These are phyloP conservation scores for Suillus hirtellus DNA, from an alignment of 768 basidiomycete species.

Conservation along the genomic window DNA sequence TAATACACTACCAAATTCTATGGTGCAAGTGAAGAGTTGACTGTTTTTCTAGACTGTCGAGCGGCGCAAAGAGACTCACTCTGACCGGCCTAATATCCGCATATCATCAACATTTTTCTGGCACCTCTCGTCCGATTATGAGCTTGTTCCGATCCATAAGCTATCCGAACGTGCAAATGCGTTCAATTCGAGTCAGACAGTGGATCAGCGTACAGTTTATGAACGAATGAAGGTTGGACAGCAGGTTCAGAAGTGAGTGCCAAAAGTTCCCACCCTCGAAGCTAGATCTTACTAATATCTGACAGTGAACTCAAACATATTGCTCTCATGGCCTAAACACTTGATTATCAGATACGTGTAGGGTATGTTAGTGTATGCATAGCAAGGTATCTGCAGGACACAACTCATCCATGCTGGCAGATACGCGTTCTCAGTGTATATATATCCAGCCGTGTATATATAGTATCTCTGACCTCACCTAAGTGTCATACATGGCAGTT, in stretches of 20 bases:
- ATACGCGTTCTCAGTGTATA: neutral
- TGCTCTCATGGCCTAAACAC: constrained; percentile 70
- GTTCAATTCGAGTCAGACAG: constrained; percentile 36
- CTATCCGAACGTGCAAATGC: constrained; percentile 52
- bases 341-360: neutral
- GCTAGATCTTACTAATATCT: constrained; percentile 15
- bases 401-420: neutral
- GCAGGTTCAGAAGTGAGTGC: constrained; percentile 76
- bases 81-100: constrained; percentile 86
- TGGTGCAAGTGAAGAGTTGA: neutral
- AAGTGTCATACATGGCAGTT: neutral
- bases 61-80: constrained; percentile 52
- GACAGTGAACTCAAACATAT: constrained; percentile 79
- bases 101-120: constrained; percentile 97
- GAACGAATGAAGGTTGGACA: constrained; percentile 85
- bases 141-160: constrained; percentile 63
- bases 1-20: constrained; percentile 31
- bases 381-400: too few relatives aligned
- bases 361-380: too few relatives aligned
- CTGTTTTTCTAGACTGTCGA: constrained; percentile 54
- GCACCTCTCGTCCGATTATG: constrained; percentile 86
- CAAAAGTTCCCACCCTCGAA: neutral
- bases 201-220: constrained; percentile 41
- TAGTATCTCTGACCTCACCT: neutral
- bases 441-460: neutral